Evolutionary conservation across 176 grass and related monocot species (phyloP), one percentile per base, ranked within the genome.

Genomic region (Zoysia pacifica): DNA sequence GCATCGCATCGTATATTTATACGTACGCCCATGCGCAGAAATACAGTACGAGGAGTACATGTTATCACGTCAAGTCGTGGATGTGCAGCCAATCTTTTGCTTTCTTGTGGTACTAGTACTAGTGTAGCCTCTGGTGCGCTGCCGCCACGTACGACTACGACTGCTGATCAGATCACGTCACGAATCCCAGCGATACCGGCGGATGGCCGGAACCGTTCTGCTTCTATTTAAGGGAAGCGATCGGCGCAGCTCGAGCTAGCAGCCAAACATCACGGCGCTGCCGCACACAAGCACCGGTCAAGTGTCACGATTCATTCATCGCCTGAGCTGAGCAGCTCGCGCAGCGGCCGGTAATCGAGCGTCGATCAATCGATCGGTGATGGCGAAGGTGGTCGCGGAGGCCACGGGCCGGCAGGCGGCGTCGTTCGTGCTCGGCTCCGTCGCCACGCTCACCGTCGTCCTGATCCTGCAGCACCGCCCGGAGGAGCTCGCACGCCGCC

Each of bases 361-460:
- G 16, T 8, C 7, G 16, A 4, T 10, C 10, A 2, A 7, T 4
- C 14, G 28, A 28, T 4, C 51, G 50, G 1, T 44, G 2, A 59
- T 80, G 77, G 59, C 79, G 35, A 84, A 84, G 55, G 11, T 3
- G 7, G 48, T n/a, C 2, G 53, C 40, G 8, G 77, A 81, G 77
- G 56, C 64, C 9, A 50, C 72, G 28, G 70, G 55, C 0, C 64
- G 82, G 64, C 87, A 81, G 55, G 65, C 15, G 58, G 82, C n/a
- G 48, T 81, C 82, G 3, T 89, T 89, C 50, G 56, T 72, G 47
- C 49, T 89, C n/a, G 87, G 87, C 49, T 74, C 48, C 65, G 82
- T 28, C 4, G 77, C 77, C 2, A 53, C 77, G 66, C 82, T 85
- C 71, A 77, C 77, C 82, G 13, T 81, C 37, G 48, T 89, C 2